phyloP scores from a whole-genome alignment of 441 rosid species.

The Gossypium lobatum region DNA sequence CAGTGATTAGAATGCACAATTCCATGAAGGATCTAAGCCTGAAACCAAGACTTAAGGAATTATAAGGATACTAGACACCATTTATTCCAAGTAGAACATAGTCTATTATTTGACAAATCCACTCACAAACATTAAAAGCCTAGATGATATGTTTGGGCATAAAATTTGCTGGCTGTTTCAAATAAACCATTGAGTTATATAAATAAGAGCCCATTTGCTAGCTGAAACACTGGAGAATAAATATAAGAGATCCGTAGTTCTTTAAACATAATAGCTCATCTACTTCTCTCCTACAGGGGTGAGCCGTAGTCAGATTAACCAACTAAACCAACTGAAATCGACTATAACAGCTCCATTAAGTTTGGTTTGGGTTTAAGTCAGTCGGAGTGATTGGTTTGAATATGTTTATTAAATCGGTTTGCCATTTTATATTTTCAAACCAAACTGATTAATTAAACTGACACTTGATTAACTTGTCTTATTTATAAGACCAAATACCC shows the following conservation, averaged over 20 bases:
- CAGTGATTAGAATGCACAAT: conserved; percentile 82
- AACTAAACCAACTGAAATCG: too few species aligned
- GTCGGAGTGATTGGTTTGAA: too few species aligned
- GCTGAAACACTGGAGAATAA: neutral
- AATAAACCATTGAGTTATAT: neutral
- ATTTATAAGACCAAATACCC: too few species aligned
- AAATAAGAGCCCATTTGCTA: neutral
- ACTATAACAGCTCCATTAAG: too few species aligned
- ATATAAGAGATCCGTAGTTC: neutral
- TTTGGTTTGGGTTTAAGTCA: too few species aligned
- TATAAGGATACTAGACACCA: conserved; percentile 9
- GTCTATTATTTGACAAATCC: neutral
- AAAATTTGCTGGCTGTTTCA: neutral
- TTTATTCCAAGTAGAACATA: neutral
- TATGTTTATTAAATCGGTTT: too few species aligned
- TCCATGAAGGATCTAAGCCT: conserved; percentile 93
- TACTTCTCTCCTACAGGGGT: neutral
- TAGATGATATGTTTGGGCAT: neutral
- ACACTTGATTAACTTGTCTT: too few species aligned
- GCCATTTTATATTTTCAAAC: too few species aligned
- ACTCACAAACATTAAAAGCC: neutral
- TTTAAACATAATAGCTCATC: neutral
- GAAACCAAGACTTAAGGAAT: conserved; percentile 22
- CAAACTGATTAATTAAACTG: too few species aligned
- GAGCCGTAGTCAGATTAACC: too few species aligned